These are phyloP conservation scores for Entoloma clypeatum DNA, from an alignment of 1,284 basidiomycete species.

Conservation along the genomic window DNA sequence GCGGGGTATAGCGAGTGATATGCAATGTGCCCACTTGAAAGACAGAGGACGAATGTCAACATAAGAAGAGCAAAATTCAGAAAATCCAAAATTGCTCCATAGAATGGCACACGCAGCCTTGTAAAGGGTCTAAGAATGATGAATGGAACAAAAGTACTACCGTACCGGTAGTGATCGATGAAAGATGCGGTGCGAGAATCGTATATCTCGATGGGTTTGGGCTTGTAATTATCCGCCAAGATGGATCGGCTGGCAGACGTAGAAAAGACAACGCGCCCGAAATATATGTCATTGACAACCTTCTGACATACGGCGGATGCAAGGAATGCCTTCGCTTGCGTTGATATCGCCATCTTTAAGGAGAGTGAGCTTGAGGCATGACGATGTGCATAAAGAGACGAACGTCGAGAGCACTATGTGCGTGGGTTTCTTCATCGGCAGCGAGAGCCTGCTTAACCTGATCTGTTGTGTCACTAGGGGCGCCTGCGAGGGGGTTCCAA, in stretches of 20 bases:
- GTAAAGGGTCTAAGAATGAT: background rate
- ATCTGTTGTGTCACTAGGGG: conserved; percentile 60
- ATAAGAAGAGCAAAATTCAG: conserved; percentile 69
- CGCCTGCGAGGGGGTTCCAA: conserved; percentile 81
- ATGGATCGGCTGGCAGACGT: conserved; percentile 66
- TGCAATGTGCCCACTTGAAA: conserved; percentile 50
- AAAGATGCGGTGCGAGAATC: conserved; percentile 71
- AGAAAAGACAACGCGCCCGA: conserved; percentile 67
- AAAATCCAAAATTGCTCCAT: conserved; percentile 77
- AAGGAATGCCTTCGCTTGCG: conserved; percentile 75
- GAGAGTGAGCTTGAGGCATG: background rate
- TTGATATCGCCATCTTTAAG: conserved; percentile 78
- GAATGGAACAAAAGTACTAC: conserved; percentile 3
- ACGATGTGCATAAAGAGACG: conserved; percentile 20
- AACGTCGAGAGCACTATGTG: conserved; percentile 79
- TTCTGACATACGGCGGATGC: conserved; percentile 78
- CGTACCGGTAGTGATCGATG: conserved; percentile 76
- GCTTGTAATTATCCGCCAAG: conserved; percentile 84
- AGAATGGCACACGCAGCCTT: conserved; percentile 78
- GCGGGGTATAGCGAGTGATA: conserved; percentile 9
- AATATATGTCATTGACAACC: conserved; percentile 79
- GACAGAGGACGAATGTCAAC: conserved; percentile 68
- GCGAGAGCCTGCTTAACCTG: conserved; percentile 57
- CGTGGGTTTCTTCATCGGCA: conserved; percentile 46
- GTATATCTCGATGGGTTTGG: conserved; percentile 70